Evolutionary conservation across 257 asterid species (phyloP).

Genomic region (Striga asiatica): DNA sequence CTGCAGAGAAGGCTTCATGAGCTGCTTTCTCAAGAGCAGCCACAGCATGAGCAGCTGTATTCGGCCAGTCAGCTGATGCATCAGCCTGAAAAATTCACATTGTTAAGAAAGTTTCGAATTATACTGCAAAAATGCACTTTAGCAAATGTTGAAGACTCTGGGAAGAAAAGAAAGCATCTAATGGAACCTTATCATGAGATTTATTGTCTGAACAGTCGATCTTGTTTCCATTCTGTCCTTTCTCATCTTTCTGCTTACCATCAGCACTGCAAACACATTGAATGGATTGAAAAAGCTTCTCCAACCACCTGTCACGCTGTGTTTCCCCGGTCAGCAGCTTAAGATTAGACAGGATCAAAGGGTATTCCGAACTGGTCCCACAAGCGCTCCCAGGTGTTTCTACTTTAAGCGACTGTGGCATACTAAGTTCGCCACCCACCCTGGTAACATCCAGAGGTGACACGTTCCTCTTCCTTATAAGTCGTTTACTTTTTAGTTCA

Average conservation of each 20-base stretch:
- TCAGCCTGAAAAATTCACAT: conserved; percentile 28
- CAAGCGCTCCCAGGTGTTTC: conserved; percentile 64
- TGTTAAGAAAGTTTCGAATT: background rate
- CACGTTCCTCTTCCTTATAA: conserved; percentile 44
- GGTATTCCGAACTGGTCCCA: conserved; percentile 38
- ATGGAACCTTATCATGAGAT: conserved; percentile 26
- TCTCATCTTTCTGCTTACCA: conserved; percentile 28
- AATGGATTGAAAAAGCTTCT: conserved; percentile 54
- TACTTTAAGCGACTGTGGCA: conserved; percentile 34
- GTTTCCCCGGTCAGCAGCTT: conserved; percentile 52
- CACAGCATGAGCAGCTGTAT: conserved; percentile 46
- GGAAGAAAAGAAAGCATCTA: conserved; percentile 20
- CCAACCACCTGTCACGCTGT: conserved; percentile 69
- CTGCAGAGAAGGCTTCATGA: conserved; percentile 41
- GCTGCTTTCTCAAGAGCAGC: conserved; percentile 69
- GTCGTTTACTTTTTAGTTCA: conserved; percentile 42
- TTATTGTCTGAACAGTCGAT: conserved; percentile 19
- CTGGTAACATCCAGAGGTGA: conserved; percentile 56
- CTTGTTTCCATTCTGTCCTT: conserved; percentile 17
- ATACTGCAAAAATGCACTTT: background rate
- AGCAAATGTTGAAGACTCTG: background rate
- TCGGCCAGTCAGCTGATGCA: conserved; percentile 49
- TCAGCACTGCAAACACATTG: conserved; percentile 38
- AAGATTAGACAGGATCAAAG: conserved; percentile 31
- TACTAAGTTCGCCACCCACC: conserved; percentile 42